These are phyloP conservation scores for Vitis hybrid DNA, from an alignment of 177 flowering plant species.

Conservation along the genomic window DNA sequence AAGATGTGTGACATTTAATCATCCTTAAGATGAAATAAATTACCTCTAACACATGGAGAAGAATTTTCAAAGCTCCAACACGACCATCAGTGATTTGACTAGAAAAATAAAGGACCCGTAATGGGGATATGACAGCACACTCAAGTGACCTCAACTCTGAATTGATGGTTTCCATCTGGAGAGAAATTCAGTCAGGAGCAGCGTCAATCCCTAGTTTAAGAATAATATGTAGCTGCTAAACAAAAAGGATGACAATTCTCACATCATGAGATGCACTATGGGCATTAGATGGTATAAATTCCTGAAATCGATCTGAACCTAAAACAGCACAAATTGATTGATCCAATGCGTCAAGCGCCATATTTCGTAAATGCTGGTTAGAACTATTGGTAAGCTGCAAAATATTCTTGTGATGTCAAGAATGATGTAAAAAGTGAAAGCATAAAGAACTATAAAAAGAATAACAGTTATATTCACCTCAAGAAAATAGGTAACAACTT, in stretches of 20 bases:
- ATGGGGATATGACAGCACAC: constrained; percentile 77
- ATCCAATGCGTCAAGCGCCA: constrained; percentile 94
- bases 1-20: background rate
- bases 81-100: constrained; percentile 69
- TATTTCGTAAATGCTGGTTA: constrained; percentile 63
- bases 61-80: constrained; percentile 83
- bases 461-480: constrained; percentile 59
- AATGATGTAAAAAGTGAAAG: constrained; percentile 13
- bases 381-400: constrained; percentile 84
- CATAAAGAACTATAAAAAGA: constrained; percentile 2
- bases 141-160: constrained; percentile 61
- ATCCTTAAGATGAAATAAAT: constrained; percentile 1
- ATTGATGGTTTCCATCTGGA: constrained; percentile 32
- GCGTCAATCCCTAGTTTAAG: background rate
- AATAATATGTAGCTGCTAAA: background rate
- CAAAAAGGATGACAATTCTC: constrained; percentile 19
- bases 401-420: constrained; percentile 12
- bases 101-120: constrained; percentile 64
- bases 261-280: constrained; percentile 41
- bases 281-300: constrained; percentile 19
- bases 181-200: constrained; percentile 8
- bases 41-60: constrained; percentile 97
- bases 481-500: constrained; percentile 83
- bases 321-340: constrained; percentile 89
- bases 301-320: constrained; percentile 75